phyloP scores from a whole-genome alignment of 495 filamentous ascomycete species.

The Trichoderma reesei region DNA sequence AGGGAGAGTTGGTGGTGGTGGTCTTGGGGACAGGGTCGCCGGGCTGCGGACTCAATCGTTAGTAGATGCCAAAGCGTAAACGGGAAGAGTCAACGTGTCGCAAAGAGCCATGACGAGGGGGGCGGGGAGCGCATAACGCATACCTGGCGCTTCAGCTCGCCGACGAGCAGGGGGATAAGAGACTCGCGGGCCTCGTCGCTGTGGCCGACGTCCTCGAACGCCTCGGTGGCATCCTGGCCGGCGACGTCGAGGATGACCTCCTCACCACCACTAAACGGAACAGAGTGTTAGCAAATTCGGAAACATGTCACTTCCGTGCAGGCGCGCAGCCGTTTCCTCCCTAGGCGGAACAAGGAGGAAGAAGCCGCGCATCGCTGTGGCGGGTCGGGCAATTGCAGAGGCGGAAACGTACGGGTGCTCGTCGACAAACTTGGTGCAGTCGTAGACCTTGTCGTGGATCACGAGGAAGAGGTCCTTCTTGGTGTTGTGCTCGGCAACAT shows the following conservation, averaged over 20 bases:
- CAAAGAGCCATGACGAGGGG: conserved; percentile 11
- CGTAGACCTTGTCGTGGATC: conserved; percentile 95
- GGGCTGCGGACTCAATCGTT: conserved; percentile 40
- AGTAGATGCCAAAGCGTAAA: background rate
- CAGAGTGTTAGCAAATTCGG: conserved; percentile 13
- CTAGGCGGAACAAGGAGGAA: background rate
- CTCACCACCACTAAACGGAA: conserved; percentile 71
- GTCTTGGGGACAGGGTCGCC: conserved; percentile 73
- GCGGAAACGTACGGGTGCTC: conserved; percentile 98
- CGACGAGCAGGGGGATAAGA: conserved; percentile 68
- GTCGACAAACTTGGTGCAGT: conserved; percentile 78
- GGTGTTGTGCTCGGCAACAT: conserved; percentile 77
- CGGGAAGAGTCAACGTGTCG: background rate
- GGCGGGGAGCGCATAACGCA: too few species aligned
- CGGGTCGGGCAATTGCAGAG: conserved; percentile 6
- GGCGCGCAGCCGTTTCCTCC: background rate
- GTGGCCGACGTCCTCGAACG: conserved; percentile 99
- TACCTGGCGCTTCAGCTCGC: conserved; percentile 79
- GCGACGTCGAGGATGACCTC: conserved; percentile 95
- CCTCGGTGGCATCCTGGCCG: conserved; percentile 94
- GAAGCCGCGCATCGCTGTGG: background rate
- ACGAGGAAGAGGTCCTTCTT: conserved; percentile 95
- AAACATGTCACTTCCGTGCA: background rate
- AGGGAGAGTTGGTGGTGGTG: conserved; percentile 31
- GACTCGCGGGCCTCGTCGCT: conserved; percentile 97